Conservation (phyloP, 1,139 yeast species). For the Pichia sp. region DNA sequence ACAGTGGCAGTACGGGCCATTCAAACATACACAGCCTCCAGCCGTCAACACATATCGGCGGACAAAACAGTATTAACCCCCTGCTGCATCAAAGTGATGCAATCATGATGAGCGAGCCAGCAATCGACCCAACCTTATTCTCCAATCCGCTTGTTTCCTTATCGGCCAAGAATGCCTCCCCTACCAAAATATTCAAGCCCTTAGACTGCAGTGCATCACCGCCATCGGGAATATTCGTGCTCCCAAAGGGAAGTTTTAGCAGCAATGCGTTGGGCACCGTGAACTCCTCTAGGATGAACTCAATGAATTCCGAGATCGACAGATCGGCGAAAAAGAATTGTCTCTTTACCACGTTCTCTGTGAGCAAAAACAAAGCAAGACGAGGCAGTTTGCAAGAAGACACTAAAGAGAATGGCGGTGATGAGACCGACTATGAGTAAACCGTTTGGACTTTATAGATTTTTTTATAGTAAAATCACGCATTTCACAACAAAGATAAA, state of each 20-base stretch:
- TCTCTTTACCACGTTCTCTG: conserved; percentile 1
- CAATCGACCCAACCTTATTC: conserved; percentile 12
- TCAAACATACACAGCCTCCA: neutral
- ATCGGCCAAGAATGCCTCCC: neutral
- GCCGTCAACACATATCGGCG: neutral
- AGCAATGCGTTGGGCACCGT: neutral
- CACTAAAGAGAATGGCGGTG: conserved; percentile 6
- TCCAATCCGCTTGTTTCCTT: neutral
- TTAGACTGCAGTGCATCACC: conserved; percentile 6
- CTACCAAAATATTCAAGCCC: neutral
- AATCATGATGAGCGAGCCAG: neutral
- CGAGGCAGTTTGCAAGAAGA: neutral
- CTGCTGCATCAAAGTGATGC: neutral
- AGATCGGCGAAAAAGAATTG: neutral
- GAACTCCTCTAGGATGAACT: conserved; percentile 10
- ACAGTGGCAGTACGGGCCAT: neutral
- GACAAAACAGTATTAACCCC: neutral
- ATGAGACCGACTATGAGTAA: conserved; percentile 13
- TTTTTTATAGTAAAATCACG: too few relatives aligned
- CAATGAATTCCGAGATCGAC: conserved; percentile 3
- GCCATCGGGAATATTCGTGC: conserved; percentile 13
- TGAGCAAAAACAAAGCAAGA: neutral
- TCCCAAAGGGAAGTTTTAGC: neutral
- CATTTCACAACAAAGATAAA: too few relatives aligned
- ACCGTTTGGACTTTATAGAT: neutral